phyloP scores from a whole-genome alignment of 495 filamentous ascomycete species.

The Halenospora varia region DNA sequence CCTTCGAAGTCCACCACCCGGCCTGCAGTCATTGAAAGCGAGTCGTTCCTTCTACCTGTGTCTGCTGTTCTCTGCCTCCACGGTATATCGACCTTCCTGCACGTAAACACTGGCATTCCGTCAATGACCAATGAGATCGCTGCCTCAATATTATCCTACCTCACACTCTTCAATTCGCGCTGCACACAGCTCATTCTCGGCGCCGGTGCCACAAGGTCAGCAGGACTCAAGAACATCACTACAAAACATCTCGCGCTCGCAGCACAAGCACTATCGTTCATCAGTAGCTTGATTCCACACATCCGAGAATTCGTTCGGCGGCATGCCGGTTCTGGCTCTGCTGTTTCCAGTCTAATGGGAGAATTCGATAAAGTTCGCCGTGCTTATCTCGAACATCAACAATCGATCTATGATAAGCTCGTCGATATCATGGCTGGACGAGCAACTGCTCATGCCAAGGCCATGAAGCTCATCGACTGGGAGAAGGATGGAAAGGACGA shows the following conservation, averaged over 20 bases:
- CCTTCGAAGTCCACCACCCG: slow-evolving; percentile 61
- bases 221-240: slow-evolving; percentile 92
- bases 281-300: slow-evolving; percentile 83
- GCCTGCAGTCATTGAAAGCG: slow-evolving; percentile 75
- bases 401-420: slow-evolving; percentile 89
- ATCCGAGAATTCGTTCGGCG: slow-evolving; percentile 86
- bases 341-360: slow-evolving; percentile 54
- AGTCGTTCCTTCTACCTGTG: slow-evolving; percentile 80
- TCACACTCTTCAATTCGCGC: slow-evolving; percentile 90
- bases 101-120: slow-evolving; percentile 78
- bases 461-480: slow-evolving; percentile 76
- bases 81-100: slow-evolving; percentile 77
- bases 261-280: slow-evolving; percentile 84
- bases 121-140: slow-evolving; percentile 84
- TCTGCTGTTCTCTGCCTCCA: slow-evolving; percentile 75
- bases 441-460: slow-evolving; percentile 63
- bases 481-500: slow-evolving; percentile 39
- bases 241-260: slow-evolving; percentile 93
- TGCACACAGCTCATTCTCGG: slow-evolving; percentile 92
- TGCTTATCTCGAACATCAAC: slow-evolving; percentile 88
- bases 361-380: slow-evolving; percentile 94
- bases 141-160: slow-evolving; percentile 54
- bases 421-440: slow-evolving; percentile 92
- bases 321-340: slow-evolving; percentile 50
- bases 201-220: slow-evolving; percentile 85